A percentile compares a stretch with the other conserved stretches of the same genome.
phyloP scores from a whole-genome alignment of 768 basidiomycete genomes.

The Podaxis sp. region DNA sequence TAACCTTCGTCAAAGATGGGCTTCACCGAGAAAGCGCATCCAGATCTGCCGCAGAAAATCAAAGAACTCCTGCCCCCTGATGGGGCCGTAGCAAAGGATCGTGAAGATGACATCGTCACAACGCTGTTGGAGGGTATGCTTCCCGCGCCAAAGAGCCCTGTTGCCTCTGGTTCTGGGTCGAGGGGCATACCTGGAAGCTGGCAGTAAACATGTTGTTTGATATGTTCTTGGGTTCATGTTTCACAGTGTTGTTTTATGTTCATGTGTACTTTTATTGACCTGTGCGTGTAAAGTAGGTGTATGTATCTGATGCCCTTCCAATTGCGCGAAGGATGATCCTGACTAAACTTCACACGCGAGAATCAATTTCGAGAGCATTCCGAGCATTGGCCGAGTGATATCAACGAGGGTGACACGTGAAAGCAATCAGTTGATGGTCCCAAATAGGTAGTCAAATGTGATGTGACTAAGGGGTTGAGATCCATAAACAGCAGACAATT shows the following conservation, averaged over 20 bases:
- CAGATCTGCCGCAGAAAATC: conserved; percentile 49
- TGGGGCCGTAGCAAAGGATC: conserved; percentile 45
- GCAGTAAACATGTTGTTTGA: conserved; percentile 27
- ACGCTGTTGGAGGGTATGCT: conserved; percentile 59
- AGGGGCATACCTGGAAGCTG: conserved; percentile 43
- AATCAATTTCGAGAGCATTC: not conserved
- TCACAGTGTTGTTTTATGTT: not conserved
- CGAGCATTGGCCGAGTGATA: conserved; percentile 7
- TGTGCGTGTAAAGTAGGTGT: conserved; percentile 5
- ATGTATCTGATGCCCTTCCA: not conserved
- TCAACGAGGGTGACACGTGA: not conserved
- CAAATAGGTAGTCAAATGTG: conserved; percentile 1
- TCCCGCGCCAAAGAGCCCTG: conserved; percentile 28
- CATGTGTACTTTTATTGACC: not conserved
- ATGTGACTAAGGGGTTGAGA: not conserved
- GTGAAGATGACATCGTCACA: conserved; percentile 66
- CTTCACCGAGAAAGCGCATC: conserved; percentile 59
- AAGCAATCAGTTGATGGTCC: not conserved
- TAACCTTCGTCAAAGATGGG: conserved; percentile 55
- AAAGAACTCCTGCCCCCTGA: conserved; percentile 45
- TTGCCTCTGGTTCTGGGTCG: conserved; percentile 34
- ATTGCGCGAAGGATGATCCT: not conserved
- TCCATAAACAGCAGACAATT: not conserved
- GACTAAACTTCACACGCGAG: not conserved
- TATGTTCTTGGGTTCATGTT: not conserved